Evolutionary conservation across 805 yeast species (phyloP).

Genomic region (Ogataea nonfermentans): DNA sequence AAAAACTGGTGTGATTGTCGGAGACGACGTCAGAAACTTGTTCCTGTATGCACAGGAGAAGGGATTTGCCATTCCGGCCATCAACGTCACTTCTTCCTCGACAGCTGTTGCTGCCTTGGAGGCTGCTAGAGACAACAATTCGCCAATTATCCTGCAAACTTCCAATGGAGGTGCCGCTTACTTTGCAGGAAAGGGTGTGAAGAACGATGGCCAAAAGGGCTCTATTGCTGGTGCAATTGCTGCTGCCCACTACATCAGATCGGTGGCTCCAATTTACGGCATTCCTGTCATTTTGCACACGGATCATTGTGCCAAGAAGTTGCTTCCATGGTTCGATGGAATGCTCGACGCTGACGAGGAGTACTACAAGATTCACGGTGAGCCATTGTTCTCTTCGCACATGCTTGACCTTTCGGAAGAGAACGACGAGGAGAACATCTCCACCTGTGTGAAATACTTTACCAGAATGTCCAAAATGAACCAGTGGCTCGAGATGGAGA

Average conservation of each 20-base stretch:
- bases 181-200: slow-evolving; percentile 99
- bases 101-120: slow-evolving; percentile 96
- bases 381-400: slow-evolving; percentile 97
- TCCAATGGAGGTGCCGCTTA: slow-evolving; percentile 99
- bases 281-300: slow-evolving; percentile 96
- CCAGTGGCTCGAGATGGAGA: slow-evolving; percentile 99
- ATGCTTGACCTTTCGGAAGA: slow-evolving; percentile 98
- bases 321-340: slow-evolving; percentile 98
- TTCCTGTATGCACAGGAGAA: slow-evolving; percentile 92
- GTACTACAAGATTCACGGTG: slow-evolving; percentile 80
- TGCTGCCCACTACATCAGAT: slow-evolving; percentile 96
- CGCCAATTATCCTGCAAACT: slow-evolving; percentile 95
- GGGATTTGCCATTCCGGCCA: slow-evolving; percentile 97
- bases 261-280: slow-evolving; percentile 95
- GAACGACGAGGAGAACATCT: slow-evolving; percentile 92
- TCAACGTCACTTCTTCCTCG: slow-evolving; percentile 96
- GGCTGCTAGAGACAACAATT: slow-evolving; percentile 91
- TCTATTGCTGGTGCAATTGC: slow-evolving; percentile 93
- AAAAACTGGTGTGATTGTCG: slow-evolving; percentile 97
- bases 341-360: slow-evolving; percentile 96
- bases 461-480: slow-evolving; percentile 87
- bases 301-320: slow-evolving; percentile 98
- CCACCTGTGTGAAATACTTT: slow-evolving; percentile 92
- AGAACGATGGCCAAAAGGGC: slow-evolving; percentile 89
- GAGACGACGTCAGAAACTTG: slow-evolving; percentile 87